These are phyloP conservation scores for Dovyalis caffra DNA, from an alignment of 345 rosid species.

Conservation along the genomic window DNA sequence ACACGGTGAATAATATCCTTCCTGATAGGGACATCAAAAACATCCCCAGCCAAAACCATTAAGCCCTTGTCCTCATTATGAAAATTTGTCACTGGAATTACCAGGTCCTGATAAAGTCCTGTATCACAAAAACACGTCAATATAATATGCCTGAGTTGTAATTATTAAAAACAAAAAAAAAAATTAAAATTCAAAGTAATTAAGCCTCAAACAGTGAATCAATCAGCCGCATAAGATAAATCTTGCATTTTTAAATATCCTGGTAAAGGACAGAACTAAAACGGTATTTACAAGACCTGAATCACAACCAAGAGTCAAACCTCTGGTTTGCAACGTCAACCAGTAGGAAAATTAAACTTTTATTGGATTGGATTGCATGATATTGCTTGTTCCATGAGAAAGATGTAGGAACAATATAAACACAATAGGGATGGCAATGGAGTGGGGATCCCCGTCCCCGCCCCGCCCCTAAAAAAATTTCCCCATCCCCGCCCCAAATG, in stretches of 20 bases:
- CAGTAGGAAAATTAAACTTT: not conserved
- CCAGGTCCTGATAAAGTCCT: constrained; percentile 78
- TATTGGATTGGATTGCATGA: not conserved
- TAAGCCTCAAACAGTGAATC: not conserved
- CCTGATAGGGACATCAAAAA: constrained; percentile 88
- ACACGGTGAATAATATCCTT: constrained; percentile 91
- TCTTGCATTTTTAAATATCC: not conserved
- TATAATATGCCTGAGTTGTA: not conserved
- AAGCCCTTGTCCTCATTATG: constrained; percentile 70
- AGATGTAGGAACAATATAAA: too few relatives aligned
- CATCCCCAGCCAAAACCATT: constrained; percentile 88
- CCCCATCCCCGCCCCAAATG: too few relatives aligned
- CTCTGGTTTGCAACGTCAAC: not conserved
- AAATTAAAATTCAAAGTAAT: not conserved
- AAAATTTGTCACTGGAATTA: constrained; percentile 80
- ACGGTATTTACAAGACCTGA: not conserved
- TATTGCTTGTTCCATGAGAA: not conserved
- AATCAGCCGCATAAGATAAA: not conserved
- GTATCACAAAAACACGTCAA: constrained; percentile 7
- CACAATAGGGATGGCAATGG: too few relatives aligned
- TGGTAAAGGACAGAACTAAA: not conserved
- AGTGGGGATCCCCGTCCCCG: too few relatives aligned
- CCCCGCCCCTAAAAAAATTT: too few relatives aligned
- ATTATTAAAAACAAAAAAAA: not conserved
- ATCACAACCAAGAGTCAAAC: not conserved